These are phyloP conservation scores for Astrocystis sublimbata DNA, from an alignment of 495 filamentous ascomycete genomes.

Conservation along the genomic window DNA sequence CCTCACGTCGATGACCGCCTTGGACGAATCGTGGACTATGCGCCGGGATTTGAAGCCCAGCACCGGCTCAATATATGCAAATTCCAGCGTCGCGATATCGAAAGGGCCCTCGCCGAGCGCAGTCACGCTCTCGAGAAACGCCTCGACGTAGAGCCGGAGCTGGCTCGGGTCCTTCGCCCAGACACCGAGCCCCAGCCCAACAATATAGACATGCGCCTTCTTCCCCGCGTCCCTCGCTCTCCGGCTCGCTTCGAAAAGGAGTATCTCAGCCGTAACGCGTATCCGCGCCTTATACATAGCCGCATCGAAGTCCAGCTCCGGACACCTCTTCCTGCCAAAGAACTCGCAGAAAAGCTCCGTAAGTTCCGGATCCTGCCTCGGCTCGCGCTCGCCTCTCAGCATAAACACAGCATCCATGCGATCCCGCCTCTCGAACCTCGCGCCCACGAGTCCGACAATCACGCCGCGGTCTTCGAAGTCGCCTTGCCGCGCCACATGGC, in stretches of 20 bases:
- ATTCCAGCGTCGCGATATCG: conserved; percentile 23
- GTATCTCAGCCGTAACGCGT: conserved; percentile 27
- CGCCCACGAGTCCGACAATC: conserved; percentile 33
- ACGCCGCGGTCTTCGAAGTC: conserved; percentile 27
- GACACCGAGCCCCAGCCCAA: conserved; percentile 42
- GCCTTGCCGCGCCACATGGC: background rate
- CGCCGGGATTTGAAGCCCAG: background rate
- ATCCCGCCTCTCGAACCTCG: conserved; percentile 27
- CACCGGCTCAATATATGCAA: conserved; percentile 16
- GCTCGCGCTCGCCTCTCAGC: background rate
- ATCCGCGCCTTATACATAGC: conserved; percentile 33
- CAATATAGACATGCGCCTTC: conserved; percentile 38
- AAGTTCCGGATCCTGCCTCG: conserved; percentile 23
- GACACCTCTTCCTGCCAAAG: conserved; percentile 6
- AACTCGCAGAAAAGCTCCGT: conserved; percentile 23
- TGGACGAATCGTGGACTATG: background rate
- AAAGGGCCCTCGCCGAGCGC: background rate
- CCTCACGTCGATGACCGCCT: conserved; percentile 24
- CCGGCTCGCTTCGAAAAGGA: conserved; percentile 33
- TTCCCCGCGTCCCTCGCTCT: conserved; percentile 25
- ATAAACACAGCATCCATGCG: conserved; percentile 28
- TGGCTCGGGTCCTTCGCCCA: conserved; percentile 24
- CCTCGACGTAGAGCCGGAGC: conserved; percentile 24
- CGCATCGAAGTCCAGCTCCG: conserved; percentile 13
- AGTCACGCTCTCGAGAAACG: conserved; percentile 20